A percentile compares a stretch with the other conserved stretches of the same genome.
Evolutionary conservation across 257 asterid genomes (phyloP).

Genomic region (Capsicum pubescens): DNA sequence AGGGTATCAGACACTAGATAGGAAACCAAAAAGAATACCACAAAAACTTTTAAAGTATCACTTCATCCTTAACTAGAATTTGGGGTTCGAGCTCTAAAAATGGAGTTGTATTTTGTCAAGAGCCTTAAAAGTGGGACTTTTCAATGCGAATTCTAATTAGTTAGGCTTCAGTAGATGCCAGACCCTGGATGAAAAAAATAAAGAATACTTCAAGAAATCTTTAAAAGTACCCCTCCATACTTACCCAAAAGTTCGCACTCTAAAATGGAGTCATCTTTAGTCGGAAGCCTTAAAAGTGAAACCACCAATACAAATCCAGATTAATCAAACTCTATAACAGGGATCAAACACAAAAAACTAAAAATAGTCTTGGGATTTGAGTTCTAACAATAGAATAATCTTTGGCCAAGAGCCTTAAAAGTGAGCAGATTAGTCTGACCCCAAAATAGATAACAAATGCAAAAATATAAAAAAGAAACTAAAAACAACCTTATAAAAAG

Average conservation of each 20-base stretch:
- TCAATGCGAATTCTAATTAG: neutral
- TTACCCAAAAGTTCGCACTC: neutral
- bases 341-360: neutral
- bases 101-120: neutral
- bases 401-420: too few species aligned
- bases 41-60: too few species aligned
- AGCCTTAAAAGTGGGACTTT: neutral
- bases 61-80: neutral
- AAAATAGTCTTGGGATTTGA: too few species aligned
- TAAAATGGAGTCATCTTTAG: neutral
- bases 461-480: too few species aligned
- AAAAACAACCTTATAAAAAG: too few species aligned
- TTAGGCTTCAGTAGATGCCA: too few species aligned
- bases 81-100: neutral
- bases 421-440: too few species aligned
- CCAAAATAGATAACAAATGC: too few species aligned
- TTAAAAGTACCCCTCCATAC: neutral
- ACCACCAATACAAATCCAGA: neutral
- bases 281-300: neutral
- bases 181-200: neutral
- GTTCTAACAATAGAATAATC: too few species aligned
- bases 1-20: too few species aligned
- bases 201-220: neutral
- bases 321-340: neutral
- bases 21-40: too few species aligned